Evolutionary conservation across 768 basidiomycete species (phyloP).

Genomic region (Phylloporus rhodoxanthus): DNA sequence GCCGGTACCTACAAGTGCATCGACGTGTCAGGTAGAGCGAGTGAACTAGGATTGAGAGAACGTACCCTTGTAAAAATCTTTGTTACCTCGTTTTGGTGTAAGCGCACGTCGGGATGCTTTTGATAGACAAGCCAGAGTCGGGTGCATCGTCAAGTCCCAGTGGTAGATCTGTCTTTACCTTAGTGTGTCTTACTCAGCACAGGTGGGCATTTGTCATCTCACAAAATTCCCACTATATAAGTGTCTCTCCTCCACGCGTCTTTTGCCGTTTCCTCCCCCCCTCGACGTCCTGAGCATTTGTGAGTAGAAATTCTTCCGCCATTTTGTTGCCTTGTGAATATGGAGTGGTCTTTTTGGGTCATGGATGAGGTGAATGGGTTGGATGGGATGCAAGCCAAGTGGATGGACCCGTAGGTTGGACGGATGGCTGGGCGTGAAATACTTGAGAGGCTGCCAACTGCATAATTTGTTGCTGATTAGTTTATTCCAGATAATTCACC

Average conservation of each 20-base stretch:
- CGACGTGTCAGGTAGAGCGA: not conserved
- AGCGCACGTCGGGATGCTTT: constrained; percentile 83
- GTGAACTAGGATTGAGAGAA: not conserved
- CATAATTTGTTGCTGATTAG: constrained; percentile 5
- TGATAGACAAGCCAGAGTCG: constrained; percentile 61
- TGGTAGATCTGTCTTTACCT: not conserved
- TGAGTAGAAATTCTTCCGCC: constrained; percentile 8
- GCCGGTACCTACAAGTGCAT: constrained; percentile 54
- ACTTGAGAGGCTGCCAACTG: not conserved
- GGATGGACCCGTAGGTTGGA: constrained; percentile 7
- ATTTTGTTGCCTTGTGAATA: not conserved
- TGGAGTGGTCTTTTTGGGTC: not conserved
- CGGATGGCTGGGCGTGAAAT: not conserved
- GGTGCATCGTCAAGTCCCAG: constrained; percentile 46
- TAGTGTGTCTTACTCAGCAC: constrained; percentile 16
- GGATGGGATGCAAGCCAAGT: constrained; percentile 10
- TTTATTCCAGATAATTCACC: constrained; percentile 9
- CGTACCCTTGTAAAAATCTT: constrained; percentile 95
- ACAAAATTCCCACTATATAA: constrained; percentile 21
- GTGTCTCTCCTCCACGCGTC: not conserved
- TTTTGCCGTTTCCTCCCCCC: not conserved
- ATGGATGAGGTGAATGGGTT: not conserved
- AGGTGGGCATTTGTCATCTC: constrained; percentile 12
- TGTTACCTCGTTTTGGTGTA: constrained; percentile 85
- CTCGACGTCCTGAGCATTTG: constrained; percentile 19